These are phyloP conservation scores for Solanum neorickii DNA, from an alignment of 257 asterid species.

Conservation along the genomic window DNA sequence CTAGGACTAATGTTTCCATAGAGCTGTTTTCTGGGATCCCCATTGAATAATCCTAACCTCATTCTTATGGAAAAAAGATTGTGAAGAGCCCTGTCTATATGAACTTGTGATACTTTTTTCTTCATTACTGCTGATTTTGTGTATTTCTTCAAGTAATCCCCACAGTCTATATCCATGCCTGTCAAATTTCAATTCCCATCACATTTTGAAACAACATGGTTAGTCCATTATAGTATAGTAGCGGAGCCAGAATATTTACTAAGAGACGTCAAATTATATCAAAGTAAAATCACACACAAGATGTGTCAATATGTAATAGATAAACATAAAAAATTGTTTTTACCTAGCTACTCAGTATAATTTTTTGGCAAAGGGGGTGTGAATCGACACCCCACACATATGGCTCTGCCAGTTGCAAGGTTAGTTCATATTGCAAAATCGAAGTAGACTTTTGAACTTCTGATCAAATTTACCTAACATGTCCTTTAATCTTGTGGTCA, in stretches of 20 bases:
- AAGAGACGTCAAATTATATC: background rate
- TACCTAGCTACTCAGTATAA: background rate
- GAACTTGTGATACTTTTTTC: constrained; percentile 30
- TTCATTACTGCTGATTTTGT: constrained; percentile 63
- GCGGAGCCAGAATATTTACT: background rate
- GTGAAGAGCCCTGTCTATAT: constrained; percentile 69
- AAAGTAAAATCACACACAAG: too few species aligned
- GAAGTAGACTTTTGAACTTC: background rate
- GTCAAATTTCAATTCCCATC: constrained; percentile 6
- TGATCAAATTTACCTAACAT: background rate
- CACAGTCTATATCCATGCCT: constrained; percentile 89
- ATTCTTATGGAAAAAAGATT: constrained; percentile 64
- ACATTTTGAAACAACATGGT: background rate
- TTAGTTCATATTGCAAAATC: background rate
- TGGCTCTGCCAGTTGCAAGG: background rate
- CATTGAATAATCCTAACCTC: constrained; percentile 74
- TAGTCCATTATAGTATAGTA: background rate
- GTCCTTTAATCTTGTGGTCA: background rate
- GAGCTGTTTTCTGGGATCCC: constrained; percentile 32
- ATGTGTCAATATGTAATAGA: background rate
- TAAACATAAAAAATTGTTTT: background rate
- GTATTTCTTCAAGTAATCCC: constrained; percentile 44
- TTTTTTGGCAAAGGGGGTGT: background rate
- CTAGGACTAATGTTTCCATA: constrained; percentile 45
- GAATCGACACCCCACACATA: background rate